A percentile compares a stretch with the other conserved stretches of the same genome.
Evolutionary conservation across 306 rosid genomes (phyloP).

Genomic region (Trifolium dubium): DNA sequence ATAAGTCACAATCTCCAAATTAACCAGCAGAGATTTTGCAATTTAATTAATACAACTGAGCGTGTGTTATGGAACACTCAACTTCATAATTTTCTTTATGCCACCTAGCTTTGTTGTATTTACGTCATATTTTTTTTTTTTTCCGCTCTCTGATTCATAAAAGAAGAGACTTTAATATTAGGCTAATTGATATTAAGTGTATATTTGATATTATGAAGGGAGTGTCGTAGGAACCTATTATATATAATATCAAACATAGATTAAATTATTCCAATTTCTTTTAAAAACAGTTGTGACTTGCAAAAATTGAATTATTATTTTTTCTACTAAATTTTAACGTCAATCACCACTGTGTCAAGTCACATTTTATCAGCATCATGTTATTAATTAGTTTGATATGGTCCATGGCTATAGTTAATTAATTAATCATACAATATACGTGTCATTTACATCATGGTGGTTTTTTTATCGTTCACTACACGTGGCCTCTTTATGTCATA

Average conservation of each 20-base stretch:
- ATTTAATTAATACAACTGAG: neutral
- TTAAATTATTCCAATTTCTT: too few relatives aligned
- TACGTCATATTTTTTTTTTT: constrained; percentile 34
- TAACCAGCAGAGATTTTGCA: neutral
- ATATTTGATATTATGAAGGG: too few relatives aligned
- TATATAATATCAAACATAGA: too few relatives aligned
- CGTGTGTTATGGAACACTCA: constrained; percentile 35
- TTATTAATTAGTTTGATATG: constrained; percentile 14
- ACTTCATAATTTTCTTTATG: neutral
- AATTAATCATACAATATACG: constrained; percentile 30
- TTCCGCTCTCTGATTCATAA: too few relatives aligned
- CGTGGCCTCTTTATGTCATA: constrained; percentile 58
- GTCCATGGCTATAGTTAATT: constrained; percentile 28
- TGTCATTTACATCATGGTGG: constrained; percentile 27
- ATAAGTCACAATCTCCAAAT: neutral
- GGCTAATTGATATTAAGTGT: too few relatives aligned
- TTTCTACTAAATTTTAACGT: too few relatives aligned
- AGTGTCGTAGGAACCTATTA: too few relatives aligned
- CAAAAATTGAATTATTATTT: too few relatives aligned
- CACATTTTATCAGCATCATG: too few relatives aligned
- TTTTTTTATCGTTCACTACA: constrained; percentile 33
- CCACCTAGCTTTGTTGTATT: constrained; percentile 29
- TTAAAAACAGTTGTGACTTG: too few relatives aligned
- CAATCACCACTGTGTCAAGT: too few relatives aligned
- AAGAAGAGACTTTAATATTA: too few relatives aligned